A percentile compares a stretch with the other conserved stretches of the same genome.
Evolutionary conservation across 768 basidiomycete species (phyloP).

Genomic region (Leccinum incarnatum): DNA sequence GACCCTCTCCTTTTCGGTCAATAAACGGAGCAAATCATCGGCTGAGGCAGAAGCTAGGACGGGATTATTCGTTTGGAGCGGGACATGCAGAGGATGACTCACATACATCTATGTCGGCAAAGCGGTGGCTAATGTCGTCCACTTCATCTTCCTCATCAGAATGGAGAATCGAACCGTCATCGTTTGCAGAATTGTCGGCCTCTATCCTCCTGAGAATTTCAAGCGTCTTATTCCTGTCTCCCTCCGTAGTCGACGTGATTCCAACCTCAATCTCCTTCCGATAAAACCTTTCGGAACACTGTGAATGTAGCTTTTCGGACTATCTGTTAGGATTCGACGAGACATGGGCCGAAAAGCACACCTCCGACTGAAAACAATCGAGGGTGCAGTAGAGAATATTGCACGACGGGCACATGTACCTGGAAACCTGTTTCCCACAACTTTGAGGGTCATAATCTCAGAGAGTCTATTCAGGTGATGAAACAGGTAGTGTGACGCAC

Average conservation of each 20-base stretch:
- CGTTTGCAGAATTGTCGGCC: conserved; percentile 48
- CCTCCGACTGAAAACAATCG: conserved; percentile 73
- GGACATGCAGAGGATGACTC: conserved; percentile 16
- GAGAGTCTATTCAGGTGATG: conserved; percentile 3
- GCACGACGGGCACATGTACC: conserved; percentile 81
- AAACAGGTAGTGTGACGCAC: conserved; percentile 32
- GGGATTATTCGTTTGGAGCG: neutral
- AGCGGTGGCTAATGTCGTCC: conserved; percentile 46
- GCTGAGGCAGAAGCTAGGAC: conserved; percentile 51
- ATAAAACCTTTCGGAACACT: conserved; percentile 83
- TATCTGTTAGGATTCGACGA: neutral
- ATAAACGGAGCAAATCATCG: conserved; percentile 57
- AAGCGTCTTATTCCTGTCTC: conserved; percentile 66
- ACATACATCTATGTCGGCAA: conserved; percentile 65
- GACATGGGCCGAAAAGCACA: conserved; percentile 31
- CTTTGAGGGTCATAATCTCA: conserved; percentile 35
- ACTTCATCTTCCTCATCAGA: conserved; percentile 41
- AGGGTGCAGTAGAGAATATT: conserved; percentile 81
- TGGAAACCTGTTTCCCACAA: conserved; percentile 71
- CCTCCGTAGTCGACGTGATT: conserved; percentile 51
- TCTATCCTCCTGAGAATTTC: conserved; percentile 72
- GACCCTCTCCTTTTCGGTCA: conserved; percentile 57
- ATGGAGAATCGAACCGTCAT: conserved; percentile 27
- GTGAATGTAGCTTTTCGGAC: conserved; percentile 49
- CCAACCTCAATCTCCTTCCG: conserved; percentile 67